Evolutionary conservation across 129 eudicot genomes (phyloP).

Genomic region (Arctium lappa): DNA sequence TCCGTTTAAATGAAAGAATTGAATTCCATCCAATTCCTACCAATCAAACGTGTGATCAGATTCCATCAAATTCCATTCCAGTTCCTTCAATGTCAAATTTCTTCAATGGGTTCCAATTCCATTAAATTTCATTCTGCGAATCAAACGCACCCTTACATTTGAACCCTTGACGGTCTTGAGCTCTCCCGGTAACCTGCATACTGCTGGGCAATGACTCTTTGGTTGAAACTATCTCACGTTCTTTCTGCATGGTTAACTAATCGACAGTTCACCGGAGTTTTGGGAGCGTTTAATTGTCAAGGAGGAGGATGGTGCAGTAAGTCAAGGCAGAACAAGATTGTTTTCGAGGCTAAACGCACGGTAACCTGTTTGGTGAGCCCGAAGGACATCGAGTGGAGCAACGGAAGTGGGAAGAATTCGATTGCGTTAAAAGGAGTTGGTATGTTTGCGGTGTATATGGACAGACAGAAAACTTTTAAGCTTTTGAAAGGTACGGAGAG

Average conservation of each 20-base stretch:
- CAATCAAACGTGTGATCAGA: no score
- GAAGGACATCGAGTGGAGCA: slow-evolving; percentile 69
- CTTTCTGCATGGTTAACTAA: background rate
- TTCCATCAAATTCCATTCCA: no score
- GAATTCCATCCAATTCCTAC: no score
- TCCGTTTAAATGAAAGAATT: no score
- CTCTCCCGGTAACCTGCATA: no score
- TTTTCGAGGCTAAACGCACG: slow-evolving; percentile 35
- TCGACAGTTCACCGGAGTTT: slow-evolving; percentile 64
- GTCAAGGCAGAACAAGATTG: slow-evolving; percentile 50
- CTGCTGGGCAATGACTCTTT: no score
- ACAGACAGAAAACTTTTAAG: slow-evolving; percentile 28
- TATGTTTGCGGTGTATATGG: slow-evolving; percentile 41
- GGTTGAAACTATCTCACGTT: background rate
- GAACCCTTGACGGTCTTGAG: no score
- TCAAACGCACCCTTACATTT: no score
- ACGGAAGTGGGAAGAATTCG: slow-evolving; percentile 46
- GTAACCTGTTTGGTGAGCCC: slow-evolving; percentile 44
- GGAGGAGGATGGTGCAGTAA: slow-evolving; percentile 91
- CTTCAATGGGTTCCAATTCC: no score
- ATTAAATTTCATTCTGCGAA: no score
- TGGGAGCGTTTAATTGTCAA: slow-evolving; percentile 89
- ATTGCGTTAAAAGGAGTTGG: slow-evolving; percentile 31
- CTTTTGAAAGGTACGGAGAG: slow-evolving; percentile 32
- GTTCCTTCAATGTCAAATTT: no score